Conservation (phyloP, 495 filamentous ascomycete genomes). For the Lasiosphaeris hirsuta region DNA sequence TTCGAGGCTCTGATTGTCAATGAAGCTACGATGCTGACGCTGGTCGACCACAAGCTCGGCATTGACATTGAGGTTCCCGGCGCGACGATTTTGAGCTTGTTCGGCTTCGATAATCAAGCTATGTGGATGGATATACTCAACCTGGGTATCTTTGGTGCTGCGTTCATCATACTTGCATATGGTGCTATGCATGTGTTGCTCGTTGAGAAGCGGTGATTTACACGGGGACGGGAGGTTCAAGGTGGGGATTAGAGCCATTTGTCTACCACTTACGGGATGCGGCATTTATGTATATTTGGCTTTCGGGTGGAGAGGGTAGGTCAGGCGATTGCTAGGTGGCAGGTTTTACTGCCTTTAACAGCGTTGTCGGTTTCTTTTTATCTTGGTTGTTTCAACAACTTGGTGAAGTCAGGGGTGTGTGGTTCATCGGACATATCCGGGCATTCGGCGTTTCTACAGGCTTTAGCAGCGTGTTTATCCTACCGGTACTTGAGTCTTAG, state of each 20-base stretch:
- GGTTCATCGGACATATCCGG: no score
- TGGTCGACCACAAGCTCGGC: slow-evolving; percentile 90
- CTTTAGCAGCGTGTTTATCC: not conserved
- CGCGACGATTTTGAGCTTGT: slow-evolving; percentile 86
- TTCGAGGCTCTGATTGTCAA: slow-evolving; percentile 98
- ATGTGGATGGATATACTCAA: slow-evolving; percentile 84
- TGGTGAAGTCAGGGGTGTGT: not conserved
- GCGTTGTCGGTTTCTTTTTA: slow-evolving; percentile 10
- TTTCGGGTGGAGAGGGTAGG: no score
- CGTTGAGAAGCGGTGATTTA: slow-evolving; percentile 69
- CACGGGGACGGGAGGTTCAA: not conserved
- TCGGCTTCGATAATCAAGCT: slow-evolving; percentile 82
- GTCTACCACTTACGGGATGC: not conserved
- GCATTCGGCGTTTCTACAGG: slow-evolving; percentile 8
- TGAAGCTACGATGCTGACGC: slow-evolving; percentile 85
- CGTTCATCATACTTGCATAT: slow-evolving; percentile 87
- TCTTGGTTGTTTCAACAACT: not conserved
- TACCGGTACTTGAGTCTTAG: no score
- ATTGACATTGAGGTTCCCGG: slow-evolving; percentile 95
- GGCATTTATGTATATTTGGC: slow-evolving; percentile 11
- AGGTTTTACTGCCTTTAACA: not conserved
- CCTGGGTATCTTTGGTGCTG: slow-evolving; percentile 73
- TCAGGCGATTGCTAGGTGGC: no score
- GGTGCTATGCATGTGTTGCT: slow-evolving; percentile 88
- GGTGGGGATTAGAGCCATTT: not conserved